Percentiles rank a stretch among this genome's conserved stretches.
phyloP scores from a whole-genome alignment of 2,329 filamentous ascomycete species.

The Sphaerostilbella broomeana region DNA sequence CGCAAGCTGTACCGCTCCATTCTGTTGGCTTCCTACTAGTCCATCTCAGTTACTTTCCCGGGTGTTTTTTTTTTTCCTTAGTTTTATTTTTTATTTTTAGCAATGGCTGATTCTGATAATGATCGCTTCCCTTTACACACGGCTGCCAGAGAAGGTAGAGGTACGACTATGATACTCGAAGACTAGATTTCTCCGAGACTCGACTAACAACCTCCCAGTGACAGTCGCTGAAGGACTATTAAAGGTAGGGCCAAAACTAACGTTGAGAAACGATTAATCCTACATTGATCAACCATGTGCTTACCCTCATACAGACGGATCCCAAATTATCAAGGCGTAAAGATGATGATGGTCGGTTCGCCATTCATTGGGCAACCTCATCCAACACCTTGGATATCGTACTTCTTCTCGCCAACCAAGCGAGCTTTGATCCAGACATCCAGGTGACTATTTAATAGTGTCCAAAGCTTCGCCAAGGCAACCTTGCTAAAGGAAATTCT shows the following conservation, averaged over 20 bases:
- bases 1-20: too few relatives aligned
- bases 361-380: slow-evolving; percentile 90
- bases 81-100: too few relatives aligned
- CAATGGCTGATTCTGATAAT: slow-evolving; percentile 31
- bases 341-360: slow-evolving; percentile 82
- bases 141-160: slow-evolving; percentile 75
- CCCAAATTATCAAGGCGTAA: slow-evolving; percentile 64
- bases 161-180: slow-evolving; percentile 42
- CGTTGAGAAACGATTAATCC: not conserved
- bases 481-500: not conserved
- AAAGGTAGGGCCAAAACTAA: slow-evolving; percentile 18
- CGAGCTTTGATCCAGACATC: slow-evolving; percentile 76
- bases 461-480: too few relatives aligned
- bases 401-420: slow-evolving; percentile 60
- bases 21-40: too few relatives aligned
- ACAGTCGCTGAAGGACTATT: slow-evolving; percentile 59
- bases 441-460: slow-evolving; percentile 43
- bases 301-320: slow-evolving; percentile 53
- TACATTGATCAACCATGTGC: not conserved
- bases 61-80: too few relatives aligned
- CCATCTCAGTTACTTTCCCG: too few relatives aligned
- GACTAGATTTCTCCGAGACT: not conserved
- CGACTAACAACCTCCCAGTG: slow-evolving; percentile 38
- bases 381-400: slow-evolving; percentile 74
- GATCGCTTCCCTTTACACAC: slow-evolving; percentile 79